A percentile compares a stretch with the other conserved stretches of the same genome.
Evolutionary conservation across 2,329 filamentous ascomycete genomes (phyloP).

Genomic region (Waltergamsia citrina): DNA sequence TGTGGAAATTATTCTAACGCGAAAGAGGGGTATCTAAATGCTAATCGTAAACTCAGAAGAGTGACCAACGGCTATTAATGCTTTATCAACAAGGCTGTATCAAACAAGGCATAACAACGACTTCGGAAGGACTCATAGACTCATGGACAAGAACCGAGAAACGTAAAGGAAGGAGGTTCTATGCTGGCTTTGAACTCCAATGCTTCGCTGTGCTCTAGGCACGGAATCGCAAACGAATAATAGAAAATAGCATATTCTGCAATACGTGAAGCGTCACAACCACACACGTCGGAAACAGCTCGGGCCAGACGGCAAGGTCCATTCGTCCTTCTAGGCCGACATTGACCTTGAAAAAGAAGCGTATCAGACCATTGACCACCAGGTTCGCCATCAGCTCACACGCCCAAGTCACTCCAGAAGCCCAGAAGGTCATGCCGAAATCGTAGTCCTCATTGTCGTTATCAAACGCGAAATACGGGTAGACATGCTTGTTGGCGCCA

Average conservation of each 20-base stretch:
- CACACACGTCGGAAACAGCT: conserved; percentile 55
- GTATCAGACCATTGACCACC: conserved; percentile 48
- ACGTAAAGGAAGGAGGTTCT: too few species aligned
- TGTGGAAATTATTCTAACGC: too few species aligned
- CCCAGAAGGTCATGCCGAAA: conserved; percentile 53
- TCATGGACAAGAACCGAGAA: background rate
- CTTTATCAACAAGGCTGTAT: too few species aligned
- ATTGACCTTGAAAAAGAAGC: conserved; percentile 48
- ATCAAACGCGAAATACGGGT: conserved; percentile 62
- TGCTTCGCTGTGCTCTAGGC: background rate
- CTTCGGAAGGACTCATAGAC: too few species aligned
- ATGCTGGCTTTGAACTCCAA: too few species aligned
- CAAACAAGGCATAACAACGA: too few species aligned
- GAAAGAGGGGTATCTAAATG: too few species aligned
- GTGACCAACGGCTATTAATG: too few species aligned
- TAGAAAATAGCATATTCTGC: conserved; percentile 65
- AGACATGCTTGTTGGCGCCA: conserved; percentile 57
- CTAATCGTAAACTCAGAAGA: too few species aligned
- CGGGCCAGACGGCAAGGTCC: conserved; percentile 57
- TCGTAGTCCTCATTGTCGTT: conserved; percentile 39
- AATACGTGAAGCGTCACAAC: conserved; percentile 59
- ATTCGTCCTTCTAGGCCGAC: conserved; percentile 55
- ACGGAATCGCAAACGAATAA: conserved; percentile 53
- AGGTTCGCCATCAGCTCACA: conserved; percentile 56
- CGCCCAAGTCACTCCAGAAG: conserved; percentile 55